phyloP scores from a whole-genome alignment of 192 early-diverging fungal species.

The Haplosporangium gracile region DNA sequence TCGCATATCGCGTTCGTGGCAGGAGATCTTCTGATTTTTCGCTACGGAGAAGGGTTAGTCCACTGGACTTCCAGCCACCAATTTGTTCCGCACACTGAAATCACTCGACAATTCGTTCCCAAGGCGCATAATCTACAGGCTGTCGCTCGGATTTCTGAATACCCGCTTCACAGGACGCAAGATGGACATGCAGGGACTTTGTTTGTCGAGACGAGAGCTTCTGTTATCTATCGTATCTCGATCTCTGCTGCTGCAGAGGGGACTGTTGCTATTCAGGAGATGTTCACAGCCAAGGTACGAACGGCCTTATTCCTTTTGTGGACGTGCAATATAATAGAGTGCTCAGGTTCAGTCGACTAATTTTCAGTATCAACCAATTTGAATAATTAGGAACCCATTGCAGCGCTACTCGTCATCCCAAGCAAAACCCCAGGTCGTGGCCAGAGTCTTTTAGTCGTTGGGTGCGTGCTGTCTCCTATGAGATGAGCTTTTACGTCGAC shows the following conservation, averaged over 20 bases:
- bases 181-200: background rate
- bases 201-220: background rate
- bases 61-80: slow-evolving; percentile 7
- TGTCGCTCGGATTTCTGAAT: background rate
- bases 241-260: background rate
- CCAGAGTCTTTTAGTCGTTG: background rate
- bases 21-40: slow-evolving; percentile 18
- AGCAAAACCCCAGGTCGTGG: background rate
- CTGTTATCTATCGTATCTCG: background rate
- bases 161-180: background rate
- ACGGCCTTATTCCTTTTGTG: background rate
- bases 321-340: background rate
- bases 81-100: slow-evolving; percentile 3
- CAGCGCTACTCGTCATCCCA: background rate
- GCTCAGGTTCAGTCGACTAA: background rate
- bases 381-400: background rate
- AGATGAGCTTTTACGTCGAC: background rate
- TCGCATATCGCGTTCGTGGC: background rate
- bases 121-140: background rate
- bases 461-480: background rate
- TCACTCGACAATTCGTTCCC: background rate
- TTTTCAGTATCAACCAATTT: background rate
- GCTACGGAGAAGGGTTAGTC: background rate
- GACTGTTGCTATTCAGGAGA: background rate
- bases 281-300: background rate